Evolutionary conservation across 495 filamentous ascomycete genomes (phyloP).

Genomic region (Penicillium fimorum): DNA sequence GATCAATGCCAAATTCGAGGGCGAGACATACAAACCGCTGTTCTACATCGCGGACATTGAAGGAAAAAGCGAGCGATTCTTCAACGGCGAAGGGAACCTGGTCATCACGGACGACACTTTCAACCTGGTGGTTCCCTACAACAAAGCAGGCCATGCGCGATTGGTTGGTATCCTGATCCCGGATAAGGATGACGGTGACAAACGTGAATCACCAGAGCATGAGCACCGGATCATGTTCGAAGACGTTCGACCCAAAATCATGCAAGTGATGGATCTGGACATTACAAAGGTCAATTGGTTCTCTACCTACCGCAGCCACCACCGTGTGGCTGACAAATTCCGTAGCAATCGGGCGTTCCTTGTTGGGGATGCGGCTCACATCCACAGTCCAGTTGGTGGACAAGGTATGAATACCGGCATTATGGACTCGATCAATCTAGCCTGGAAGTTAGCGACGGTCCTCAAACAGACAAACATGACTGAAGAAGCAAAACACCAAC

Average conservation of each 20-base stretch:
- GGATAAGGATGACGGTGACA: neutral
- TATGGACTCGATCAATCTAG: constrained; percentile 57
- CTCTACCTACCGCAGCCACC: constrained; percentile 35
- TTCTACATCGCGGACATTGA: constrained; percentile 41
- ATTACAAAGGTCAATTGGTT: constrained; percentile 40
- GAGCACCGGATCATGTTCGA: constrained; percentile 29
- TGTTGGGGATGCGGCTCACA: constrained; percentile 53
- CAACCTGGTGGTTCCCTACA: constrained; percentile 31
- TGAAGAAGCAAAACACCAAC: constrained; percentile 33
- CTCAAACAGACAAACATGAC: constrained; percentile 29
- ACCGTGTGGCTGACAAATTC: constrained; percentile 33
- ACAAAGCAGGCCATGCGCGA: constrained; percentile 22
- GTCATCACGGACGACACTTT: constrained; percentile 28
- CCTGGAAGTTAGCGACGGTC: constrained; percentile 54
- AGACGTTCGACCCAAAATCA: constrained; percentile 26
- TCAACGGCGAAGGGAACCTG: constrained; percentile 39
- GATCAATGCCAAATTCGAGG: constrained; percentile 29
- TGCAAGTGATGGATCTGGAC: constrained; percentile 18
- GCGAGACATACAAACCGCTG: constrained; percentile 31
- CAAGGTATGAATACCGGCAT: constrained; percentile 64
- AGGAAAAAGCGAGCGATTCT: constrained; percentile 23
- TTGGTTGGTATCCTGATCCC: constrained; percentile 23
- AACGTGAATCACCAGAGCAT: constrained; percentile 1
- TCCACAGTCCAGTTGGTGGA: constrained; percentile 55
- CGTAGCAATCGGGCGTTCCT: constrained; percentile 33